Evolutionary conservation across 2,329 filamentous ascomycete species (phyloP).

Genomic region (Cordyceps pruinosa): DNA sequence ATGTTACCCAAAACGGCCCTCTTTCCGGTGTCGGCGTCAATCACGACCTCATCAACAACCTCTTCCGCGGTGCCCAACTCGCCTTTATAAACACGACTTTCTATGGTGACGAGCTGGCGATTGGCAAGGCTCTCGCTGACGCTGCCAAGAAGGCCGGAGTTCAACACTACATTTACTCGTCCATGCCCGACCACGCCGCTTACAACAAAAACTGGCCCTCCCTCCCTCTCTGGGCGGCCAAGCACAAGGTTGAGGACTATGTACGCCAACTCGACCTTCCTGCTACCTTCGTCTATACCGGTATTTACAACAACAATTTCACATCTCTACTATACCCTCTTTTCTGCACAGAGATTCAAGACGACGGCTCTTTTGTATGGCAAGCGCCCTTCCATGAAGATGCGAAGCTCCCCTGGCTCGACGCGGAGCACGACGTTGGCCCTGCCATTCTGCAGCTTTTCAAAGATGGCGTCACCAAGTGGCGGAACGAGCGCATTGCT

Average conservation of each 20-base stretch:
- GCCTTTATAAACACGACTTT: constrained; percentile 98
- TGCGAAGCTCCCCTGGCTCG: constrained; percentile 85
- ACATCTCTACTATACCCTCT: constrained; percentile 86
- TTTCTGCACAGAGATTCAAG: constrained; percentile 87
- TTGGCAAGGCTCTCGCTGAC: constrained; percentile 82
- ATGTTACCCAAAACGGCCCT: constrained; percentile 62
- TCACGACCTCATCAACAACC: constrained; percentile 61
- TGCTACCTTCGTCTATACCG: constrained; percentile 89
- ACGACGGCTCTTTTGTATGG: constrained; percentile 85
- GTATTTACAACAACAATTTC: constrained; percentile 99
- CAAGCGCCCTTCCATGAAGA: constrained; percentile 89
- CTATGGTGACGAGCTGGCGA: constrained; percentile 87
- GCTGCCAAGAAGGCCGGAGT: constrained; percentile 79
- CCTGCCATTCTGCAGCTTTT: constrained; percentile 89
- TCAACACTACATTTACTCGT: constrained; percentile 91
- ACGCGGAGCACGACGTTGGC: constrained; percentile 93
- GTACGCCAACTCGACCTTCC: constrained; percentile 74
- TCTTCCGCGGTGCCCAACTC: constrained; percentile 78
- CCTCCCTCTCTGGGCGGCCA: constrained; percentile 83
- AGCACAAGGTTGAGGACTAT: constrained; percentile 90
- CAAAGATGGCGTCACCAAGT: constrained; percentile 83
- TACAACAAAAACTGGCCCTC: constrained; percentile 73
- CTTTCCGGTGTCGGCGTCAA: constrained; percentile 63
- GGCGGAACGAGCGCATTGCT: constrained; percentile 72
- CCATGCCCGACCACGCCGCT: constrained; percentile 88